Base-by-base conservation (phyloP, 2,329 filamentous ascomycete genomes). In the Colletotrichum sansevieriae region DNA sequence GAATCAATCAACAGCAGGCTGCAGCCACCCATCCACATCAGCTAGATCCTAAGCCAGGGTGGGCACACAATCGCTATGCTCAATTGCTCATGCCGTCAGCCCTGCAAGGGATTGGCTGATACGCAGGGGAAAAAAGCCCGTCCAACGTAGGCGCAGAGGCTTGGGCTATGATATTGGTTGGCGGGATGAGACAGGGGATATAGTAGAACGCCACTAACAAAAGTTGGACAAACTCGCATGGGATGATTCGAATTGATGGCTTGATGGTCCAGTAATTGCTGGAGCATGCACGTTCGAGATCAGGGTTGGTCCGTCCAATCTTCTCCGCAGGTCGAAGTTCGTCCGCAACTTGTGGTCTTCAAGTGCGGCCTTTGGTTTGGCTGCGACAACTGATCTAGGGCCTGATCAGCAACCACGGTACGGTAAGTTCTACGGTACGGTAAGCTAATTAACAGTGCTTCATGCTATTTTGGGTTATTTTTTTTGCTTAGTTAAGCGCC, bases 11-110 rank as follows among this genome's bases (percentile, higher is more conserved):
- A 39, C 49, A 46, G 37, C 35, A 11, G 33, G 35, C 65, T 67
- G 65, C 43, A 49, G 52, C 25, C 44, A 60, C 25, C 54, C 44
- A 33, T 33, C 29, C 49, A 35, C 29, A 35, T 39, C 64, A 63
- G 35, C 51, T 25, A 20, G 35, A 20, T 22, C 12, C 13, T 33
- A 9, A 29, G 29, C 29, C 29, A 29, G 29, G 63, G 25, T 25
- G 25, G 51, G 47, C 33, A 41, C 60, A 47, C 41, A 62, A 66
- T 33, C 13, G 57, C 57, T 47, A 18, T 41, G 13, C 65, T 56
- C 61, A 18, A n/a, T n/a, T n/a, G n/a, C n/a, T n/a, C n/a, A 55
- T 65, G 65, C 55, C 41, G 47, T 65, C 62, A 65, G 66, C 66
- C 66, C 64, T 61, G 66, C 66, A 55, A 61, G 41, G 62, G 35